phyloP scores from a whole-genome alignment of 1,284 basidiomycete species.

The Rhodotorula sp. region DNA sequence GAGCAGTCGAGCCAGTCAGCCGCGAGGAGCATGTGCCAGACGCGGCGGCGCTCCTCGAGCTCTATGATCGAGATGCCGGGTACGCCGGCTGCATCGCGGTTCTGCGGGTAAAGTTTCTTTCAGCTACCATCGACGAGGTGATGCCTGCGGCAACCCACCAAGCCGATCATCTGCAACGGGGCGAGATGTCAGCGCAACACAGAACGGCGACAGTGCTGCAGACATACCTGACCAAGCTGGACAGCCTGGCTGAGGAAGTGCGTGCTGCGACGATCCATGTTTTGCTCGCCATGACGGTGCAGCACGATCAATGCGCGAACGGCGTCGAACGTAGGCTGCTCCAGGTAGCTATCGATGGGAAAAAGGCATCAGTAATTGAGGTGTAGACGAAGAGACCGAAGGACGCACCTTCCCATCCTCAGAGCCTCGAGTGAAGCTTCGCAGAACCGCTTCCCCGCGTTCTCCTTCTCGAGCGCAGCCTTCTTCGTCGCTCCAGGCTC shows the following conservation, averaged over 20 bases:
- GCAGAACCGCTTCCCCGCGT: slow-evolving; percentile 22
- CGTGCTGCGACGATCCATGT: background rate
- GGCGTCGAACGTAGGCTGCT: slow-evolving; percentile 27
- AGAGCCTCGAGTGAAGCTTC: slow-evolving; percentile 24
- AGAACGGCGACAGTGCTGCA: background rate
- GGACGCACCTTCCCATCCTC: slow-evolving; percentile 23
- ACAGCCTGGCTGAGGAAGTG: slow-evolving; percentile 20
- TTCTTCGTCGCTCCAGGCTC: slow-evolving; percentile 7
- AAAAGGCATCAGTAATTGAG: background rate
- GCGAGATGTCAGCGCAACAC: background rate
- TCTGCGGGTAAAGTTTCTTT: background rate
- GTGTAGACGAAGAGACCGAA: background rate
- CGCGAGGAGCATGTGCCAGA: slow-evolving; percentile 31
- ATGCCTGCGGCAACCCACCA: slow-evolving; percentile 1
- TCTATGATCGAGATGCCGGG: slow-evolving; percentile 8
- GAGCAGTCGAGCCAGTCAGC: slow-evolving; percentile 29
- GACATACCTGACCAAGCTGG: slow-evolving; percentile 14
- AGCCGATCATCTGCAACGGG: slow-evolving; percentile 10
- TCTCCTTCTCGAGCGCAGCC: slow-evolving; percentile 12
- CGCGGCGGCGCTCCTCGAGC: slow-evolving; percentile 27
- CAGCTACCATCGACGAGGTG: too few relatives aligned
- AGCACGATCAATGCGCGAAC: slow-evolving; percentile 32
- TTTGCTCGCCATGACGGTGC: slow-evolving; percentile 7
- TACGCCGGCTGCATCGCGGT: slow-evolving; percentile 15
- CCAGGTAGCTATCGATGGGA: slow-evolving; percentile 11